phyloP scores from a whole-genome alignment of 73 alveolate genomes.

The Tetrahymena borealis region DNA sequence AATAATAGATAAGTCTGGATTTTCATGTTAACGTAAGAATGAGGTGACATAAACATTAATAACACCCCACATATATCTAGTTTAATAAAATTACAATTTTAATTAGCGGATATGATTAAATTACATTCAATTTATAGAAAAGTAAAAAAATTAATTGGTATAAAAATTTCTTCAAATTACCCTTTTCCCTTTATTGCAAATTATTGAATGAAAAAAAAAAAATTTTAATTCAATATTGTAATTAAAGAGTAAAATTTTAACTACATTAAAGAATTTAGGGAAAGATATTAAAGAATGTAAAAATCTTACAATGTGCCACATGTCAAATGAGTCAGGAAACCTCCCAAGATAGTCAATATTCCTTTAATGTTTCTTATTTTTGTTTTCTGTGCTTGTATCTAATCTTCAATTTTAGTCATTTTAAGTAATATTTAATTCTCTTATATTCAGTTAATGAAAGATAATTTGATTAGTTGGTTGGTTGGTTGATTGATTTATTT shows the following conservation, averaged over 20 bases:
- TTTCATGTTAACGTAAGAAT: neutral
- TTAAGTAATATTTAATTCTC: no score
- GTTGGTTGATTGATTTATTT: no score
- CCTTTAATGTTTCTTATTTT: neutral
- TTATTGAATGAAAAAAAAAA: no score
- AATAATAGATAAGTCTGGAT: neutral
- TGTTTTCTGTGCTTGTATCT: neutral
- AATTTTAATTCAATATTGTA: neutral
- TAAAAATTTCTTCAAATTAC: no score
- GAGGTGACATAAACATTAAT: neutral
- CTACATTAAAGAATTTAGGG: neutral
- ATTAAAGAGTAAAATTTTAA: neutral
- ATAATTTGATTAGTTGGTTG: no score
- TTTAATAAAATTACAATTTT: neutral
- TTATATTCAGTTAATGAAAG: no score
- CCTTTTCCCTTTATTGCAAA: no score
- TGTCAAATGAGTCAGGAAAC: neutral
- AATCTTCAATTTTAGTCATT: neutral
- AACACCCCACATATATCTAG: neutral
- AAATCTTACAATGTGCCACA: neutral
- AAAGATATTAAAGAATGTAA: neutral
- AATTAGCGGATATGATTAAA: neutral
- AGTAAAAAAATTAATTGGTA: no score
- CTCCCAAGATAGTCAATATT: neutral
- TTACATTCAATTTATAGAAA: no score